Evolutionary conservation across 768 basidiomycete species (phyloP).

Genomic region (Pleurotus giganteus): DNA sequence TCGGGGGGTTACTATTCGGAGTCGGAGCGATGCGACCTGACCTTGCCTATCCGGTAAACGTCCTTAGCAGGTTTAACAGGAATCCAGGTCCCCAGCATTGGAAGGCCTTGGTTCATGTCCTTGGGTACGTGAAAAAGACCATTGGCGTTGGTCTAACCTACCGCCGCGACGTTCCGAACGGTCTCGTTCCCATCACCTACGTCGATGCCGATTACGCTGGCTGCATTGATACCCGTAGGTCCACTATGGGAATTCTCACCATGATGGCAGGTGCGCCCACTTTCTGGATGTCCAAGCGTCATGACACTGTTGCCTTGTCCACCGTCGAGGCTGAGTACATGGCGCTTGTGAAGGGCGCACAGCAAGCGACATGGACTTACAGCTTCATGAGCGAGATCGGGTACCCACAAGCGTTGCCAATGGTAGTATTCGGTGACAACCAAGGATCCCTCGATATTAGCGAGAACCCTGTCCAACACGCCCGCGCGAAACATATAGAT

Average conservation of each 20-base stretch:
- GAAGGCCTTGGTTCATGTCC: no score
- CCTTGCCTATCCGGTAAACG: slow-evolving; percentile 22
- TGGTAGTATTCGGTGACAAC: slow-evolving; percentile 27
- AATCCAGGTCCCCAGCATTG: no score
- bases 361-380: slow-evolving; percentile 31
- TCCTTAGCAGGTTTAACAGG: no score
- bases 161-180: neutral
- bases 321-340: slow-evolving; percentile 29
- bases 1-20: slow-evolving; percentile 20
- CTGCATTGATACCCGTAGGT: no score
- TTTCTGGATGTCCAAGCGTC: slow-evolving; percentile 30
- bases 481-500: neutral
- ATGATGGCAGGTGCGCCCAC: no score
- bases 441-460: neutral
- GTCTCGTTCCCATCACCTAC: slow-evolving; percentile 17
- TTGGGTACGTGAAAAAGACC: no score
- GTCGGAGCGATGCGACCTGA: slow-evolving; percentile 26
- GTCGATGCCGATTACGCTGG: no score
- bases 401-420: slow-evolving; percentile 13
- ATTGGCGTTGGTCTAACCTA: slow-evolving; percentile 23
- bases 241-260: no score
- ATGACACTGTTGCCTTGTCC: no score
- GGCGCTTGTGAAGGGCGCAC: slow-evolving; percentile 22
- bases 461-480: neutral
- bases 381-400: slow-evolving; percentile 23